A percentile compares a stretch with the other conserved stretches of the same genome.
Evolutionary conservation across 495 filamentous ascomycete genomes (phyloP).

Genomic region (Penicillium turbatum): DNA sequence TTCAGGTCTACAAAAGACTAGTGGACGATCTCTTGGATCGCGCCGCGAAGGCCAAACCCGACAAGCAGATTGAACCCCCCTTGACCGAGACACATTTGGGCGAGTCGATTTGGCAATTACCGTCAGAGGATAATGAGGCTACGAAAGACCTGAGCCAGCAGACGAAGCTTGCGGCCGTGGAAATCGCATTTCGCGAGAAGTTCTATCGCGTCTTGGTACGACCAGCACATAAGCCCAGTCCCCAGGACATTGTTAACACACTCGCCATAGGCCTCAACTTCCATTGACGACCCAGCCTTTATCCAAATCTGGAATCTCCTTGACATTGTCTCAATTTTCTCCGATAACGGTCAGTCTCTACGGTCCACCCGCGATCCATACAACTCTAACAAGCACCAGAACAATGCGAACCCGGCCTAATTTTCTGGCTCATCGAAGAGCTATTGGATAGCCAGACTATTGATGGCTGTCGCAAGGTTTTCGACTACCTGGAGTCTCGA

Average conservation of each 20-base stretch:
- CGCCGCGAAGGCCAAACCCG: constrained; percentile 61
- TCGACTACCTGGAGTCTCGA: constrained; percentile 90
- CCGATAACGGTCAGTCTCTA: constrained; percentile 60
- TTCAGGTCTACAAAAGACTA: constrained; percentile 50
- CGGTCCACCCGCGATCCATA: not conserved
- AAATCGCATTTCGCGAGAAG: constrained; percentile 70
- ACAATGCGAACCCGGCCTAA: constrained; percentile 76
- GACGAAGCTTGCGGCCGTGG: constrained; percentile 61
- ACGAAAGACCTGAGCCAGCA: constrained; percentile 33
- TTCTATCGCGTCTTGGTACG: constrained; percentile 74
- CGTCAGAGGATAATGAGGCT: constrained; percentile 22
- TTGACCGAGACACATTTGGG: constrained; percentile 54
- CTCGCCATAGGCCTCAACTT: constrained; percentile 53
- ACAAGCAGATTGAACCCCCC: constrained; percentile 69
- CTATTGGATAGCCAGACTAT: constrained; percentile 94
- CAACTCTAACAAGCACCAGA: constrained; percentile 45
- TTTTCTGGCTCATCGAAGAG: constrained; percentile 90
- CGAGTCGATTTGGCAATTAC: constrained; percentile 37
- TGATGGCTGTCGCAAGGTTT: constrained; percentile 79
- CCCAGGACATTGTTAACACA: constrained; percentile 13
- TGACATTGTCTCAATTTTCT: constrained; percentile 81
- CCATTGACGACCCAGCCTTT: constrained; percentile 70
- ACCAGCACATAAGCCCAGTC: not conserved
- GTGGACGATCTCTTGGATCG: constrained; percentile 60
- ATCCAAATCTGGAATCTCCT: constrained; percentile 88